Base-by-base conservation (phyloP, 1,139 yeast species). In the Blastobotrys persicus region DNA sequence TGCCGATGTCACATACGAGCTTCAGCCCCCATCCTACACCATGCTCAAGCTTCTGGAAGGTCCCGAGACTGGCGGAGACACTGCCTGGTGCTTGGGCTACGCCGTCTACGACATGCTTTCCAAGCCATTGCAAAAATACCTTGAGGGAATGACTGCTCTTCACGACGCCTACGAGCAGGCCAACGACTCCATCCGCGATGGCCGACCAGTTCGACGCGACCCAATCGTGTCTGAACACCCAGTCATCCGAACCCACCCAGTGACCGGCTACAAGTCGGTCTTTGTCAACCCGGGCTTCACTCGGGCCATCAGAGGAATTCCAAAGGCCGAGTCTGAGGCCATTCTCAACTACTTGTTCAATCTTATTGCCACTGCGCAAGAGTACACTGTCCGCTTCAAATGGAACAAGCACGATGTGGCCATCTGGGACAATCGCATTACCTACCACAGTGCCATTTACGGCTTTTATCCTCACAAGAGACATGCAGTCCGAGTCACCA, bases 91-190 rank as follows among this genome's bases (percentile, higher is more conserved):
- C 6, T 83, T 80, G 55, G 74, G 81, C 28, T 75, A 78, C 50
- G 88, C 81, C 54, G 81, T 86, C n/a, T 84, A 82, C 65, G 80
- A 83, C 55, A 72, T 85, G 59, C 72, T 85, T 51, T 83, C 88
- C 1, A 85, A 86, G 13, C 72, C 71, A 5, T 74, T 84, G 64
- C 76, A 79, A 61, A 68, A 76, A 53, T 73, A 79, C 60, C 66
- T 83, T 51, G 78, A 76, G 48, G 79, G 80, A 3, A 73, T 81
- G 55, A 75, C 78, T 52, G 89, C 83, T 6, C 67, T 79, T 44
- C 89, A 85, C 64, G 77, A 86, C n/a, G 83, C 86, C 1, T 76
- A 70, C 39, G 86, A 82, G 48, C 91, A 84, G 68, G 89, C 89
- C 2, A 66, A 66, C 4, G 79, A 75, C 59, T 74, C 88, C 2